Evolutionary conservation across 352 stramenopile genomes (phyloP), one percentile per base, ranked within the genome.

Genomic region (Globisporangium cystogenes): DNA sequence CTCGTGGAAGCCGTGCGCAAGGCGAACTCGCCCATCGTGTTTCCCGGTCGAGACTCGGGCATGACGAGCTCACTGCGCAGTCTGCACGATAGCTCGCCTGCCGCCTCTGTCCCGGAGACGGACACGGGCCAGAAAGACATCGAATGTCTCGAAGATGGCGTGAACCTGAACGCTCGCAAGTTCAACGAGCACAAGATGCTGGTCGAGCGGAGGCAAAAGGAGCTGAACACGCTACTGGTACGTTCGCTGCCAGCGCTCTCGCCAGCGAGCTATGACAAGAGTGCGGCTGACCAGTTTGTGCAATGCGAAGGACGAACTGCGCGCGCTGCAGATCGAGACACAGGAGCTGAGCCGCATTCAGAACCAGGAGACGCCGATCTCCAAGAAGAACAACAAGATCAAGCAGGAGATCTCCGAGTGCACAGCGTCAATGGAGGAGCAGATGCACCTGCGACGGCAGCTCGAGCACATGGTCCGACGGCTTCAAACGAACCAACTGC

Each of bases 381-480:
- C 82, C 20, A 82, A 82, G 60, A 76, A 86, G 50, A 91, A 78
- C 46, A 66, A 67, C 51, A 60, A 61, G 10, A 85, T 90, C 48
- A 81, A 89, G 36, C 51, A 83, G 14, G 70, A 88, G 1, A 93
- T 93, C 46, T 59, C 67, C n/a, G 60, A 73, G 26, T 89, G 76
- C 49, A 90, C 78, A 41, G 33, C 69, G 16, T 78, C 69, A 0
- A 90, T 89, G 79, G 82, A 93, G 48, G 77, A 91, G 54, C 77
- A 93, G 63, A 86, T 90, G 74, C 75, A 90, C 60, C 48, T 73
- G 16, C 65, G 79, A 6, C 53, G 81, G 41, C 80, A 91, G 48
- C 67, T 90, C 3, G 80, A 91, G 60, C 82, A 91, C 71, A 91
- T 93, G 82, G 73, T 89, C 43, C 73, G 81, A 12, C 76, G 82